phyloP scores from a whole-genome alignment of 176 grass and related monocot species.

The Carex scoparia region DNA sequence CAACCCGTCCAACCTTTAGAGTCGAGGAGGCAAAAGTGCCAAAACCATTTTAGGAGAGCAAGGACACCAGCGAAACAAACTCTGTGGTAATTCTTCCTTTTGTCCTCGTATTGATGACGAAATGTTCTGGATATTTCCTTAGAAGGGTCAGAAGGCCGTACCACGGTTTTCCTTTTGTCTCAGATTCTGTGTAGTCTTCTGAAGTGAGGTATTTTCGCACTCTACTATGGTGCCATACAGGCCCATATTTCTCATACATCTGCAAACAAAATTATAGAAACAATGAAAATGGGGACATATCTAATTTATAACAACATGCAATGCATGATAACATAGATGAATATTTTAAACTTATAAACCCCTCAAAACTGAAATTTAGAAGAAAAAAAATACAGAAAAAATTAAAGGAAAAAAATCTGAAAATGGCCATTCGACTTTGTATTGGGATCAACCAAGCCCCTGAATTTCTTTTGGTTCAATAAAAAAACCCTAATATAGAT shows the following conservation, averaged over 20 bases:
- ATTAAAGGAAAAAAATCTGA: neutral
- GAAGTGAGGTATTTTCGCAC: slow-evolving; percentile 75
- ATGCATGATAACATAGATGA: neutral
- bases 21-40: neutral
- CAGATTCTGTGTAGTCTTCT: slow-evolving; percentile 38
- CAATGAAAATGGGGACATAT: neutral
- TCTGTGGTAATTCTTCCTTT: slow-evolving; percentile 41
- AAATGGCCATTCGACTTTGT: neutral
- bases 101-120: slow-evolving; percentile 64
- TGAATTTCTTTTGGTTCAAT: neutral
- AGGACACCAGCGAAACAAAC: slow-evolving; percentile 67
- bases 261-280: slow-evolving; percentile 21
- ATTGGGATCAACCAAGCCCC: neutral
- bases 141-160: slow-evolving; percentile 58
- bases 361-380: neutral
- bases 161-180: slow-evolving; percentile 63
- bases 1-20: neutral
- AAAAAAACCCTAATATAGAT: neutral
- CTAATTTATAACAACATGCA: slow-evolving; percentile 1
- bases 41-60: slow-evolving; percentile 38
- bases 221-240: slow-evolving; percentile 77
- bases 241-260: slow-evolving; percentile 58
- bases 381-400: neutral
- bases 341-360: neutral
- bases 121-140: slow-evolving; percentile 65